These are phyloP conservation scores for Leptographium wingfieldii DNA, from an alignment of 2,329 filamentous ascomycete species.

Conservation along the genomic window DNA sequence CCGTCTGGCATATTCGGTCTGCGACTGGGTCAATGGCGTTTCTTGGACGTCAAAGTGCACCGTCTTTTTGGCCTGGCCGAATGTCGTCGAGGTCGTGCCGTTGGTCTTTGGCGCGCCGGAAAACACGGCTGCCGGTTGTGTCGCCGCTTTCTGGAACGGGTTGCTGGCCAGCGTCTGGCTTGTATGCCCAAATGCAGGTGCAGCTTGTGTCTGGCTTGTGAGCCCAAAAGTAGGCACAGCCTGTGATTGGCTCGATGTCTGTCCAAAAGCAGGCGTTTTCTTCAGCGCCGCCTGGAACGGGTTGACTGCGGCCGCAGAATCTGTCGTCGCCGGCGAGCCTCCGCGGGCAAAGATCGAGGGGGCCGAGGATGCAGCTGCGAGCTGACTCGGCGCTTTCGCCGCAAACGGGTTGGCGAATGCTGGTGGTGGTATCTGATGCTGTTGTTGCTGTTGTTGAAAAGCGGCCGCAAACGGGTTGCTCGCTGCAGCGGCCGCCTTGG, in stretches of 20 bases:
- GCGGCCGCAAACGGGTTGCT: not conserved
- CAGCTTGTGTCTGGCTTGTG: not conserved
- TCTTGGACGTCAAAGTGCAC: not conserved
- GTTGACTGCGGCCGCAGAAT: not conserved
- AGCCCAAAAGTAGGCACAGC: not conserved
- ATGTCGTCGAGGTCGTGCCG: too few relatives aligned
- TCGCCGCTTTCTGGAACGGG: not conserved
- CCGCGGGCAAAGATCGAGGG: not conserved
- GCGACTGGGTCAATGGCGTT: not conserved
- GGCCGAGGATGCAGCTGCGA: not conserved
- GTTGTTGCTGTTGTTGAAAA: not conserved
- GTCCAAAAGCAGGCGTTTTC: not conserved
- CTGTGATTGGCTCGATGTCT: not conserved
- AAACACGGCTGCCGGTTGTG: not conserved
- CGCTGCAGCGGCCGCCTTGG: not conserved
- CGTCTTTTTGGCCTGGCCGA: not conserved
- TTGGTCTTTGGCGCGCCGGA: not conserved
- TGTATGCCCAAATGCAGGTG: not conserved
- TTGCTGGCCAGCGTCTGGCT: not conserved
- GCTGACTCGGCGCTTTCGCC: not conserved
- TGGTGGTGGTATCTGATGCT: not conserved
- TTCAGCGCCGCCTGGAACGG: not conserved
- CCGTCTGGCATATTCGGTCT: constrained; percentile 29
- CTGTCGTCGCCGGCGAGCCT: not conserved
- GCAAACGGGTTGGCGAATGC: not conserved